Evolutionary conservation across 257 asterid genomes (phyloP), one percentile per base, ranked within the genome.

Genomic region (Petunia axillaris): DNA sequence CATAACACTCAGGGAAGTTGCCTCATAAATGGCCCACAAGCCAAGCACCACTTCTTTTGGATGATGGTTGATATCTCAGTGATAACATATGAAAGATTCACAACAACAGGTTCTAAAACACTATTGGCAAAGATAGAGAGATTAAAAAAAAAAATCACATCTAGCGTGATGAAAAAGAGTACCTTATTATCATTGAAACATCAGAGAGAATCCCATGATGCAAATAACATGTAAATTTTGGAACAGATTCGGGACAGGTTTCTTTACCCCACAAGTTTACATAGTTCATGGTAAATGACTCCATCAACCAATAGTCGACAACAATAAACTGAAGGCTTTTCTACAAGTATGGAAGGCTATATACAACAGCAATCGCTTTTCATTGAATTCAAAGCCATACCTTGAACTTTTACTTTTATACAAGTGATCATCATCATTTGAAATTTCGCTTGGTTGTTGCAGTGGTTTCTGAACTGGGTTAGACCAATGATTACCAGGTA

Each of bases 401-500:
- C 81, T 78, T 64, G 76, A 78, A 64, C 97, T 94, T 67, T 93
- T 78, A 71, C 37, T 86, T 82, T 87, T 90, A 84, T 90, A 91
- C 35, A 75, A 83, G 62, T 89, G 93, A 80, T 94, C 98, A 52
- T 92, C 97, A 2, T 92, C 97, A 53, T 91, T 90, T 46, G 87
- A 80, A 76, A 91, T 94, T 87, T 96, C 99, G 83, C 90, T 85
- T 36, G 94, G 85, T 81, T 84, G 89, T 52, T 82, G 64, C 60
- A 86, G 64, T 81, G 97, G 79, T 81, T 90, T 75, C 79, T 85
- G 84, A 77, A 89, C 83, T 54, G 82, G 82, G 41, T 85, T 58
- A 64, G 97, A 86, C 98, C 97, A 93, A 48, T 97, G 89, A 80
- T 83, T 75, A 81, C 91, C 93, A 16, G 98, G 98, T 80, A 90